Conservation (phyloP, 257 asterid species). For the Thymus mandschuricus region DNA sequence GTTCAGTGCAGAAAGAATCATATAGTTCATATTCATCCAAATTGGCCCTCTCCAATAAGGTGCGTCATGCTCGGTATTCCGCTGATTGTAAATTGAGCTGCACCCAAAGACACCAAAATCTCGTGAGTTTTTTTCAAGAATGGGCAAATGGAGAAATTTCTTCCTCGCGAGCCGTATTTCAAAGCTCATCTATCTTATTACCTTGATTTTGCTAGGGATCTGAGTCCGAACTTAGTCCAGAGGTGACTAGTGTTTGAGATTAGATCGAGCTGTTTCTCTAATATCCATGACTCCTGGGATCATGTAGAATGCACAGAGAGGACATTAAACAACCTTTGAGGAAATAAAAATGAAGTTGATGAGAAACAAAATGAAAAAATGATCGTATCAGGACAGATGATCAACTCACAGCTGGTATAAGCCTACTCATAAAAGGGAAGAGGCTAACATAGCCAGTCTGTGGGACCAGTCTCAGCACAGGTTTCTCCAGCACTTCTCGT, state of each 20-base stretch:
- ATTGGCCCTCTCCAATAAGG: slow-evolving; percentile 99
- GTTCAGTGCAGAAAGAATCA: slow-evolving; percentile 86
- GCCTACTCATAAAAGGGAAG: slow-evolving; percentile 89
- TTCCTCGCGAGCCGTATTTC: neutral
- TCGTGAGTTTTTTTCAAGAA: slow-evolving; percentile 1
- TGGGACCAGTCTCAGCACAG: slow-evolving; percentile 81
- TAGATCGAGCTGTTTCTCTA: slow-evolving; percentile 85
- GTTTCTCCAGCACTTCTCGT: slow-evolving; percentile 78
- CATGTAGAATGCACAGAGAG: slow-evolving; percentile 18
- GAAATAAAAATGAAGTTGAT: slow-evolving; percentile 6
- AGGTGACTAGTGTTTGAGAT: slow-evolving; percentile 75
- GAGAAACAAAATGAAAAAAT: slow-evolving; percentile 5
- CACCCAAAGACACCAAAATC: slow-evolving; percentile 19
- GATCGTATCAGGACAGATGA: slow-evolving; percentile 20
- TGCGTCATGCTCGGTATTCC: slow-evolving; percentile 92
- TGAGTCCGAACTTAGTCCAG: slow-evolving; percentile 90
- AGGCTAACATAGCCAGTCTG: slow-evolving; percentile 97
- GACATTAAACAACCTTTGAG: slow-evolving; percentile 12
- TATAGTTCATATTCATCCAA: slow-evolving; percentile 97
- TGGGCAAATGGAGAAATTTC: neutral
- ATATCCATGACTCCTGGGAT: slow-evolving; percentile 71
- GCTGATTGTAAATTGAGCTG: slow-evolving; percentile 94
- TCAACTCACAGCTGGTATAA: slow-evolving; percentile 94
- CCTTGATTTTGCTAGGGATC: slow-evolving; percentile 96
- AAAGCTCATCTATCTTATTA: slow-evolving; percentile 27